Percentiles rank a stretch among this genome's conserved stretches.
Conservation (phyloP, 2,329 filamentous ascomycete genomes). For the Rhynchosporium agropyri region DNA sequence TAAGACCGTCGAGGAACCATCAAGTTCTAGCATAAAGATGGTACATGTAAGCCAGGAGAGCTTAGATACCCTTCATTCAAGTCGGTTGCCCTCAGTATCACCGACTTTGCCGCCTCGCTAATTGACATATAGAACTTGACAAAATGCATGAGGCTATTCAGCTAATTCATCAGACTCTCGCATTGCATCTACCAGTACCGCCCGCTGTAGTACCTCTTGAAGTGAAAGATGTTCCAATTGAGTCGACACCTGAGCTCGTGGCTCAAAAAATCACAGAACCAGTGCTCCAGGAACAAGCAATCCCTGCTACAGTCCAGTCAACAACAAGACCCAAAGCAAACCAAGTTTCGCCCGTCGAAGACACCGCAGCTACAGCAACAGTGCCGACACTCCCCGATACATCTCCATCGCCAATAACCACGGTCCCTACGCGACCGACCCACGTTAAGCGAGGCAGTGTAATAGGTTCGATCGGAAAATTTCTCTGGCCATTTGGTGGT, state of each 20-base stretch:
- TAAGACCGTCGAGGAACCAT: conserved; percentile 8
- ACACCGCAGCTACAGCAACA: background rate
- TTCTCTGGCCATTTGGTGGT: conserved; percentile 26
- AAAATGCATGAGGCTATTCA: conserved; percentile 25
- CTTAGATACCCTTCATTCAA: conserved; percentile 25
- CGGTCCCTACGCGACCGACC: conserved; percentile 10
- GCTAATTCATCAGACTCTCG: conserved; percentile 19
- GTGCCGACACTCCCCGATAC: background rate
- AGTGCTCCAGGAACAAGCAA: background rate
- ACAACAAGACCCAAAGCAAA: background rate
- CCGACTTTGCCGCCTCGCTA: background rate
- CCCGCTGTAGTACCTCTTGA: background rate
- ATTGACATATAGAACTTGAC: conserved; percentile 25
- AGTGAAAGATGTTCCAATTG: background rate
- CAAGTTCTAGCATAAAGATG: background rate
- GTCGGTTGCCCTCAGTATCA: conserved; percentile 14
- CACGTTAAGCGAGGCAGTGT: conserved; percentile 24
- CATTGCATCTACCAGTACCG: conserved; percentile 11
- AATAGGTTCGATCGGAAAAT: conserved; percentile 19
- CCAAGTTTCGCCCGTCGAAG: background rate
- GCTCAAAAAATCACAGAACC: background rate
- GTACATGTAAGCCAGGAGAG: conserved; percentile 23
- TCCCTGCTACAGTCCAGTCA: background rate
- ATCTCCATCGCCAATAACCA: background rate
- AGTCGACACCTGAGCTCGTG: background rate